Percentiles rank a stretch among this genome's conserved stretches.
Evolutionary conservation across 495 filamentous ascomycete species (phyloP).

Genomic region (Trichoderma gamsii): DNA sequence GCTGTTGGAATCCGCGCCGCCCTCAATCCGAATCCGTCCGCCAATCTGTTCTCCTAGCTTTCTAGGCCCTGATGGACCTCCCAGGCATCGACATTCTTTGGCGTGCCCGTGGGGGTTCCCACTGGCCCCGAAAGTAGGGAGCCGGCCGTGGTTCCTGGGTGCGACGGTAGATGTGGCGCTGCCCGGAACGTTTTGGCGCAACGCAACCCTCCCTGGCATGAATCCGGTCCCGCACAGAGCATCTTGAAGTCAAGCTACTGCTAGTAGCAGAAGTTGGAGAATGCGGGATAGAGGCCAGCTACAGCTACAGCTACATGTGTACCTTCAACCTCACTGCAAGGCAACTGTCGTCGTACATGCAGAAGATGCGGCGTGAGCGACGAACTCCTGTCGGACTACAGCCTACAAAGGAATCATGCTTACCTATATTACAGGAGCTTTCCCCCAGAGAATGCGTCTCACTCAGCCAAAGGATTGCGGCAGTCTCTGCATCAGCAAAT

Average conservation of each 20-base stretch:
- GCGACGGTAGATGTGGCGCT: slow-evolving; percentile 10
- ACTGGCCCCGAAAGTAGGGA: neutral
- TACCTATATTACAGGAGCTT: too few relatives aligned
- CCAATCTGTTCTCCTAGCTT: neutral
- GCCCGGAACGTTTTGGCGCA: slow-evolving; percentile 9
- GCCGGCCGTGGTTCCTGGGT: neutral
- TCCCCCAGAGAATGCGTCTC: too few relatives aligned
- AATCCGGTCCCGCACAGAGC: neutral
- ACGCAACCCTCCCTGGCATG: neutral
- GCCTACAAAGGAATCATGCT: too few relatives aligned
- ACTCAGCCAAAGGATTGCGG: too few relatives aligned
- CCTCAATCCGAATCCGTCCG: neutral
- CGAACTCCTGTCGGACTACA: too few relatives aligned
- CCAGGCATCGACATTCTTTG: neutral
- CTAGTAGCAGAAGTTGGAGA: neutral
- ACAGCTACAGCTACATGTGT: neutral
- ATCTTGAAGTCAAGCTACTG: neutral
- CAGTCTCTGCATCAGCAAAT: too few relatives aligned
- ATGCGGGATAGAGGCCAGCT: slow-evolving; percentile 6
- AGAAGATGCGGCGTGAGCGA: too few relatives aligned
- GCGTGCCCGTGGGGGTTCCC: slow-evolving; percentile 11
- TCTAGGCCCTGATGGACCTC: neutral
- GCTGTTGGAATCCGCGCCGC: too few relatives aligned
- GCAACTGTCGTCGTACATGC: too few relatives aligned
- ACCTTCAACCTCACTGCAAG: neutral